Percentiles rank a stretch among this genome's conserved stretches.
Evolutionary conservation across 139 green algal species (phyloP).

Genomic region (Edaphochlamys debaryana): DNA sequence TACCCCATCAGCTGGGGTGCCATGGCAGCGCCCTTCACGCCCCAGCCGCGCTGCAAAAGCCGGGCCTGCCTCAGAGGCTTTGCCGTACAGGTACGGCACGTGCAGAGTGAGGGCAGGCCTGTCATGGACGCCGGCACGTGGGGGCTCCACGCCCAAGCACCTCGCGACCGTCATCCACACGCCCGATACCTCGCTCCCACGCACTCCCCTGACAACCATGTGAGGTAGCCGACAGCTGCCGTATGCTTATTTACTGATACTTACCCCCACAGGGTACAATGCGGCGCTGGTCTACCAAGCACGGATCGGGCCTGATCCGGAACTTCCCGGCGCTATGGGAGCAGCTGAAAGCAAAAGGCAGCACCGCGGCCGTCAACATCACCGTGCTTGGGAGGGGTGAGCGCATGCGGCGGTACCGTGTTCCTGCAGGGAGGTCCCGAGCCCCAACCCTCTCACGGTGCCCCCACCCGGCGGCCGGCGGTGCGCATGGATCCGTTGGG

Average conservation of each 20-base stretch:
- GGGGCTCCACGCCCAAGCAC: no score
- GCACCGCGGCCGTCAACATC: background rate
- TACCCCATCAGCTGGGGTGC: background rate
- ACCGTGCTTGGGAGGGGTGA: conserved; percentile 4
- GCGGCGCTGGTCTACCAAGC: background rate
- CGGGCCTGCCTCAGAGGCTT: conserved; percentile 9
- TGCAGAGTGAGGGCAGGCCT: no score
- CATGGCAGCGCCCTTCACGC: background rate
- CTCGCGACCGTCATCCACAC: background rate
- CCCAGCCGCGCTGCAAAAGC: background rate
- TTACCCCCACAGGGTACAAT: conserved; percentile 5
- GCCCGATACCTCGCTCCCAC: no score
- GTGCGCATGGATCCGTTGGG: no score
- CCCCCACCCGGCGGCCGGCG: no score
- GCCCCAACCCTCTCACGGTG: no score
- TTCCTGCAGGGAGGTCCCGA: no score
- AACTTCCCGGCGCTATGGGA: conserved; percentile 22
- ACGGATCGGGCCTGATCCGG: conserved; percentile 9
- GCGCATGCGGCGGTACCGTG: background rate
- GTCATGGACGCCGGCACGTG: no score
- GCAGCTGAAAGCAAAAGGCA: background rate
- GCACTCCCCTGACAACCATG: background rate
- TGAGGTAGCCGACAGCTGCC: no score
- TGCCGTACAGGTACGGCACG: background rate
- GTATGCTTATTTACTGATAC: no score